Percentiles rank a stretch among this genome's conserved stretches.
Conservation (phyloP, 2,329 filamentous ascomycete genomes). For the Scortechinia acanthostroma region DNA sequence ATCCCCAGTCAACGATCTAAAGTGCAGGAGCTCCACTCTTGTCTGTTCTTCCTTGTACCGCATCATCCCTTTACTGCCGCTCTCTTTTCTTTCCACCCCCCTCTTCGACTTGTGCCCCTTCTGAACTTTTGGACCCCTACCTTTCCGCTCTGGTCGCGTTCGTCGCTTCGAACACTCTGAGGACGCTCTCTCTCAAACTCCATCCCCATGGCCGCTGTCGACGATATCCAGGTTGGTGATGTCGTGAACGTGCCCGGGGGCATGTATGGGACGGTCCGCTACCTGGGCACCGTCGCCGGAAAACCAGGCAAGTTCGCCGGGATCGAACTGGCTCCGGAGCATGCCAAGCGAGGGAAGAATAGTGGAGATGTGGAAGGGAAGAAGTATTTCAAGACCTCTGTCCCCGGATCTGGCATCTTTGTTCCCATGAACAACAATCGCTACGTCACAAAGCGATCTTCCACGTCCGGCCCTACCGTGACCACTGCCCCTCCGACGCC, state of each 20-base stretch:
- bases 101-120: no score
- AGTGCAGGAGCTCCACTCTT: no score
- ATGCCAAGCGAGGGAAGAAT: constrained; percentile 59
- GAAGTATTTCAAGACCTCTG: constrained; percentile 51
- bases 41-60: no score
- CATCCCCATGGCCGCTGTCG: constrained; percentile 8
- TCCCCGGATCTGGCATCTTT: constrained; percentile 59
- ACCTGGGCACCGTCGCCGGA: constrained; percentile 53
- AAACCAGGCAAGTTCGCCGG: constrained; percentile 62
- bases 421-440: constrained; percentile 55
- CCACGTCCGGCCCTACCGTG: constrained; percentile 12
- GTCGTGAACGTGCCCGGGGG: constrained; percentile 58
- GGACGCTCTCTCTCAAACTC: no score
- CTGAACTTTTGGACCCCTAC: no score
- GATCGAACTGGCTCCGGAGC: constrained; percentile 54
- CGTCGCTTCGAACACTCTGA: no score
- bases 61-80: no score
- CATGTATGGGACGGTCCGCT: constrained; percentile 61
- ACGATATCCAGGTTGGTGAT: constrained; percentile 53
- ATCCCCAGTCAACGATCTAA: no score
- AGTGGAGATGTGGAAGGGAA: constrained; percentile 63
- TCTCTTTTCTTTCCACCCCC: no score
- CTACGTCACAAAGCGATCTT: constrained; percentile 35
- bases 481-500: neutral
- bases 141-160: no score